phyloP scores from a whole-genome alignment of 208 protist species.

The Borovskyia barvae region DNA sequence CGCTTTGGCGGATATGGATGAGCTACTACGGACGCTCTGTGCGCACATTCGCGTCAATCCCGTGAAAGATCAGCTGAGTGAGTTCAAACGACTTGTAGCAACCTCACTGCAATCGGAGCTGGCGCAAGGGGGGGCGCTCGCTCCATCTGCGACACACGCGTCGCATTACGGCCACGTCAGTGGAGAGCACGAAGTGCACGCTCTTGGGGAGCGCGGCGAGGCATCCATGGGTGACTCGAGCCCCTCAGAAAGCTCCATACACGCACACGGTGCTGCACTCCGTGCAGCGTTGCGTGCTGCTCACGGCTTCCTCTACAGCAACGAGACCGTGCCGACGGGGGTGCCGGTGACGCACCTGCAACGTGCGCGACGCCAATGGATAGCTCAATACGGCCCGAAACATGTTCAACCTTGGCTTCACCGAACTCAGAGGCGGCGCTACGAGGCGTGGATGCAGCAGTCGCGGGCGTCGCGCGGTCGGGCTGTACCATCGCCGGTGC shows the following conservation, averaged over 20 bases:
- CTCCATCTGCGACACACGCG: background rate
- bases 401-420: constrained; percentile 29
- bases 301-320: constrained; percentile 37
- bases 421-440: constrained; percentile 22
- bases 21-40: constrained; percentile 48
- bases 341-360: constrained; percentile 36
- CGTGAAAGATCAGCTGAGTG: constrained; percentile 32
- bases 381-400: constrained; percentile 24
- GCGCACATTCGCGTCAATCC: constrained; percentile 43
- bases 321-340: constrained; percentile 36
- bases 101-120: constrained; percentile 36
- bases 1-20: constrained; percentile 54
- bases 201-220: background rate
- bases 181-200: background rate
- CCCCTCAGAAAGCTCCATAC: background rate
- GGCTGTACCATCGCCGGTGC: background rate
- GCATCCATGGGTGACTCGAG: background rate
- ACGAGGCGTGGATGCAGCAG: constrained; percentile 11
- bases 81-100: constrained; percentile 39
- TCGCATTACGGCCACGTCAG: background rate
- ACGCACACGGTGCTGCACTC: constrained; percentile 17
- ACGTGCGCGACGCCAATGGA: constrained; percentile 32
- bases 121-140: background rate
- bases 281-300: constrained; percentile 22
- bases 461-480: background rate